Evolutionary conservation across 305 asterid species (phyloP), one percentile per base, ranked within the genome.

Genomic region (Solanum hybrid): DNA sequence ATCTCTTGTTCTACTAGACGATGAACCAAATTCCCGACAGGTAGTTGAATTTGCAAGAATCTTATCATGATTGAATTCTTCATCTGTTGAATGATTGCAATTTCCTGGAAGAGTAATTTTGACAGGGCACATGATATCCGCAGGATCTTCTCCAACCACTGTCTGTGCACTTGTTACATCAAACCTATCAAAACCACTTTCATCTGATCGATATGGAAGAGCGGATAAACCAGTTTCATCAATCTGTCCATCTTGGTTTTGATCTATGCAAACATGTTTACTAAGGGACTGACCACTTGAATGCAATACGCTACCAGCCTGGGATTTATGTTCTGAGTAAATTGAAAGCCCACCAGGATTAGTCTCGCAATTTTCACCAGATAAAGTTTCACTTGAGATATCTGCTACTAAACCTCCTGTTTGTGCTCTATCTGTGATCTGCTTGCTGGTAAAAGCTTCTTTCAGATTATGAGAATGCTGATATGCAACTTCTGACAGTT

Each of bases 401-500:
- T 90, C 94, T 91, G 72, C 38, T 87, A 24, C 88, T 79, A 89
- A 90, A 86, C 88, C 93, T 92, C 86, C 91, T 61, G 51, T 80
- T 20, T 87, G 91, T 76, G 82, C 41, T 79, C 79, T 86, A 88
- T 90, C 89, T 45, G 88, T 41, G 86, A 84, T 79, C 87, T 90
- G 90, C 87, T 77, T 93, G 87, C 29, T 68, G 73, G 77, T 70
- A 91, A 87, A 86, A 89, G 91, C 82, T 89, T 91, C 90, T 45
- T 92, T 87, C 51, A 87, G 87, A 88, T 41, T 91, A 88, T 90
- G 84, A 87, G 79, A 89, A 91, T 85, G 85, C 80, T 89, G 90
- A 87, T 93, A 89, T 90, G 82, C 91, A 75, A 90, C 70, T 90
- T 70, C 79, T 38, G 94, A 82, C 87, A 80, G 89, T 91, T 90